Base-by-base conservation (phyloP, 345 rosid species). In the Capsella bursapastoris region DNA sequence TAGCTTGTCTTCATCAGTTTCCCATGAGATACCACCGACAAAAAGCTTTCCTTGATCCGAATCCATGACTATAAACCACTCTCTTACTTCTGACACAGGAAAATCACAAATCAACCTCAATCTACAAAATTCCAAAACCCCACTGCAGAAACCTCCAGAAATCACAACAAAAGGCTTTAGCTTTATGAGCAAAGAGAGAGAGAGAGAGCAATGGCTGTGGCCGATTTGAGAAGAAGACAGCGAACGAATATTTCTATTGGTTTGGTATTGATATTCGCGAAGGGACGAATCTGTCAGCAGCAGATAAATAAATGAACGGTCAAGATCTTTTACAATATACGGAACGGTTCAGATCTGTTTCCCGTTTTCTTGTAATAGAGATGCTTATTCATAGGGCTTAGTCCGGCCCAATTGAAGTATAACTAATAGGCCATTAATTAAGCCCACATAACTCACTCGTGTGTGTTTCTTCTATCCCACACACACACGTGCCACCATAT, bases 21-120 rank as follows among this genome's bases (percentile, higher is more conserved):
- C 97, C 97, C 96, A 92, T 44, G 97, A 90, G 66, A 92, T 81
- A 67, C 97, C 97, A 29, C 96, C 96, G 62, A 90, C 85, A 78
- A 90, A 92, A 14, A 92, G 88, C 86, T 89, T 86, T 44, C 96
- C 96, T 73, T 83, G 91, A 84, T 93, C 92, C 34, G 90, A 85
- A 70, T 89, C 89, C 92, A 92, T 83, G 18, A 52, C 2, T 10
- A 34, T 34, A n/a, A 4, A 16, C 7, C 52, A 56, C 78, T 55
- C 58, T 31, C 43, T 61, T 51, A 12, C 59, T 41, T 44, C 60
- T 44, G 9, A 57, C 58, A 48, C 11, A 64, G 53, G 61, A 62
- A 22, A 22, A 50, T 71, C 40, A 56, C 13, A 57, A 48, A 22
- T 10, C 35, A 0, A 5, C 65, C 59, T 50, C 11, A 66, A 50